Conservation (phyloP, 805 yeast species). For the Lipomyces starkeyi region DNA sequence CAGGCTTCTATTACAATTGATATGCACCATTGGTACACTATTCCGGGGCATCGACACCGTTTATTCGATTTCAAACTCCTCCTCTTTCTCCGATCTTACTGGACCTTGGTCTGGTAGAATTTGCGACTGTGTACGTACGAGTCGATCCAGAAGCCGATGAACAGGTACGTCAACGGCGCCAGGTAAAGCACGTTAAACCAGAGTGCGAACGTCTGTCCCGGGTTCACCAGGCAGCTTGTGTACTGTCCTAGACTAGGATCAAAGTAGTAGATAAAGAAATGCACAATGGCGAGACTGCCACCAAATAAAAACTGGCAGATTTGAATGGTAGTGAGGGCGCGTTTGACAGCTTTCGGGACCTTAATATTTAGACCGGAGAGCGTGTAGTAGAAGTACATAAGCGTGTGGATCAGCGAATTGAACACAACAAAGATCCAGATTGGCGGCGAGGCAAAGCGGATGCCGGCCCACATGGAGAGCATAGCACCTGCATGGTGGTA, state of each 20-base stretch:
- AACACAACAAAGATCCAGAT: slow-evolving; percentile 81
- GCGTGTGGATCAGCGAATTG: slow-evolving; percentile 77
- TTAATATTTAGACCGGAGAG: slow-evolving; percentile 62
- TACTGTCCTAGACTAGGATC: slow-evolving; percentile 54
- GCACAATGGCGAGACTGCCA: slow-evolving; percentile 69
- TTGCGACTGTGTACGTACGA: slow-evolving; percentile 30
- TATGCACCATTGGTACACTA: too few relatives aligned
- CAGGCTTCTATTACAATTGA: too few relatives aligned
- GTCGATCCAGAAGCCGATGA: slow-evolving; percentile 35
- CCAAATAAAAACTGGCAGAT: slow-evolving; percentile 72
- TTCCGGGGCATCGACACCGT: not conserved
- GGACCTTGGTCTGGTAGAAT: not conserved
- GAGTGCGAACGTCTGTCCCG: slow-evolving; percentile 68
- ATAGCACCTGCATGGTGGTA: slow-evolving; percentile 83
- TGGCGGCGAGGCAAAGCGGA: slow-evolving; percentile 71
- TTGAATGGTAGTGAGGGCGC: slow-evolving; percentile 67
- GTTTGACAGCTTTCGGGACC: slow-evolving; percentile 63
- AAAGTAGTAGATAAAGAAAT: slow-evolving; percentile 64
- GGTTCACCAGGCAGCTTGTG: slow-evolving; percentile 58
- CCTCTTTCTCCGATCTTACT: not conserved
- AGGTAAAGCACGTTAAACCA: slow-evolving; percentile 67
- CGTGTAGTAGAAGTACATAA: slow-evolving; percentile 74
- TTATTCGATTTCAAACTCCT: too few relatives aligned
- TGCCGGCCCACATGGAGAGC: slow-evolving; percentile 82
- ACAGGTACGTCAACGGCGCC: slow-evolving; percentile 52